phyloP scores from a whole-genome alignment of 371 early-diverging fungal species.

The Mortierella sp. region DNA sequence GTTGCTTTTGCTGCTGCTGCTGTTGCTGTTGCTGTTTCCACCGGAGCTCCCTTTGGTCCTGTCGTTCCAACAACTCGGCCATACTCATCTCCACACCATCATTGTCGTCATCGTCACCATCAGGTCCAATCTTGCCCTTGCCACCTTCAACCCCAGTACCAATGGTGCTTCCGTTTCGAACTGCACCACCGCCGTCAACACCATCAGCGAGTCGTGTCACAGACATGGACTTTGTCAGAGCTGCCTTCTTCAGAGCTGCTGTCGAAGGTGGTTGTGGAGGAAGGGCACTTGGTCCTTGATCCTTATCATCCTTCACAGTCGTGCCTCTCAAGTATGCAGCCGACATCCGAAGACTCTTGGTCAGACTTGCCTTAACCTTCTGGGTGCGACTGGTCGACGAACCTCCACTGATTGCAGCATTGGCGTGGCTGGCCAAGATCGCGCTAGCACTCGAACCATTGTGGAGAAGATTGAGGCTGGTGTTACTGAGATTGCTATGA shows the following conservation, averaged over 20 bases:
- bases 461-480: background rate
- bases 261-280: background rate
- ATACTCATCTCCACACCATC: slow-evolving; percentile 27
- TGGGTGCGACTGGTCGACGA: slow-evolving; percentile 28
- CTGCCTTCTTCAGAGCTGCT: background rate
- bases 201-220: background rate
- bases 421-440: background rate
- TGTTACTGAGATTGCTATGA: background rate
- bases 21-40: slow-evolving; percentile 5
- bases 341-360: slow-evolving; percentile 43
- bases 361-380: slow-evolving; percentile 36
- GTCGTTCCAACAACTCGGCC: slow-evolving; percentile 28
- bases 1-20: slow-evolving; percentile 2
- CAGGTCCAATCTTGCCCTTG: background rate
- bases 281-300: slow-evolving; percentile 1
- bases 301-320: slow-evolving; percentile 22
- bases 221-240: background rate
- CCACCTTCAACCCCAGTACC: too few species aligned
- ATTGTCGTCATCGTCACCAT: slow-evolving; percentile 6
- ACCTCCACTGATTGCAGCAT: background rate
- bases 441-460: background rate
- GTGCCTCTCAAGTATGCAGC: slow-evolving; percentile 22
- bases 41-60: slow-evolving; percentile 10
- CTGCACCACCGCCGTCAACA: background rate
- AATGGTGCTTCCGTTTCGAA: too few species aligned